Evolutionary conservation across 768 basidiomycete species (phyloP).

Genomic region (Boletellus ananas): DNA sequence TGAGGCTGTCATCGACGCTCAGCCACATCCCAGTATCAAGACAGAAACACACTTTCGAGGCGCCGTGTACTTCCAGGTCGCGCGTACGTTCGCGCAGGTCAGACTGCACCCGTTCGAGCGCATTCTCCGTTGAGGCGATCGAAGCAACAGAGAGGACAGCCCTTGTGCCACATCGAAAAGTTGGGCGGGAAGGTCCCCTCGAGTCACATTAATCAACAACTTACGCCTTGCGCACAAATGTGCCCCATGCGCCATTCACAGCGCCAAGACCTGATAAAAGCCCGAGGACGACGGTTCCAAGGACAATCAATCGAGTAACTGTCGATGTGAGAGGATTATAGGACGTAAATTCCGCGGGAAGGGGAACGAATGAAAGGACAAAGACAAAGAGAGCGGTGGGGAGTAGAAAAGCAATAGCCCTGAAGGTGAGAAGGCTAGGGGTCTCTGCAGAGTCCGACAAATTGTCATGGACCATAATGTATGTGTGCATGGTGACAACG

Average conservation of each 20-base stretch:
- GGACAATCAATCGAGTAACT: slow-evolving; percentile 62
- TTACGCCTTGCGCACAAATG: slow-evolving; percentile 23
- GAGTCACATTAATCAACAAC: slow-evolving; percentile 17
- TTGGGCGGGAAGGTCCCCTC: slow-evolving; percentile 4
- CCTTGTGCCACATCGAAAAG: slow-evolving; percentile 14
- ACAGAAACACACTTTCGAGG: slow-evolving; percentile 24
- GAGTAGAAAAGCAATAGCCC: slow-evolving; percentile 31
- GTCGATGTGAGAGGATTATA: slow-evolving; percentile 45
- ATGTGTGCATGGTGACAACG: background rate
- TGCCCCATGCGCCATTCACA: slow-evolving; percentile 58
- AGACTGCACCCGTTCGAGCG: slow-evolving; percentile 54
- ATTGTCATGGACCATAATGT: background rate
- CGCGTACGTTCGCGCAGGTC: slow-evolving; percentile 44
- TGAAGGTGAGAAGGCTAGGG: slow-evolving; percentile 22
- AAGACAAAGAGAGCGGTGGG: slow-evolving; percentile 56
- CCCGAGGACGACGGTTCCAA: slow-evolving; percentile 79
- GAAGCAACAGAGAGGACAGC: slow-evolving; percentile 24
- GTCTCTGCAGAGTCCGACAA: slow-evolving; percentile 14
- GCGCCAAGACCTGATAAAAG: slow-evolving; percentile 78
- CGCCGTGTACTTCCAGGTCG: slow-evolving; percentile 22
- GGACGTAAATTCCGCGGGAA: slow-evolving; percentile 48
- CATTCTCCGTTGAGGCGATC: slow-evolving; percentile 52
- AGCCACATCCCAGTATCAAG: slow-evolving; percentile 4
- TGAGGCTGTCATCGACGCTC: slow-evolving; percentile 20
- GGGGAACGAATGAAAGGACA: slow-evolving; percentile 61